Evolutionary conservation across 1,139 yeast species (phyloP).

Genomic region (Yamadazyma trypodendri): DNA sequence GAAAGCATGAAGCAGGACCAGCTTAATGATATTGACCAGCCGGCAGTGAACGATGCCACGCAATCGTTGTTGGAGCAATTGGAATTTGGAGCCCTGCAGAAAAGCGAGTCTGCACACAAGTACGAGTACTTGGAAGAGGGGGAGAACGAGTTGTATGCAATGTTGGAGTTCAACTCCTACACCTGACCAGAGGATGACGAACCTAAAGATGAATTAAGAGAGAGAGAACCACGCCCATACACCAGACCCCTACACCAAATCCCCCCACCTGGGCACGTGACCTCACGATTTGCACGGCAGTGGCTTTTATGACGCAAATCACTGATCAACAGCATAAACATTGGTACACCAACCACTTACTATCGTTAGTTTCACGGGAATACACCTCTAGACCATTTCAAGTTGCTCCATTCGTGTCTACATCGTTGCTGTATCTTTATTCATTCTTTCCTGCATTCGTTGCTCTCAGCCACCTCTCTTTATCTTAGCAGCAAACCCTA

Average conservation of each 20-base stretch:
- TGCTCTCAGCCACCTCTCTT: no score
- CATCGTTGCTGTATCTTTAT: no score
- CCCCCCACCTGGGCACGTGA: no score
- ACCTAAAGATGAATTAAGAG: background rate
- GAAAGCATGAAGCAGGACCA: conserved; percentile 20
- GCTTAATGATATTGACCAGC: conserved; percentile 11
- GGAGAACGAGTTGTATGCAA: conserved; percentile 28
- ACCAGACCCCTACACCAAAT: no score
- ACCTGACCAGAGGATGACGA: conserved; percentile 18
- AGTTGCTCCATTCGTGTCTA: no score
- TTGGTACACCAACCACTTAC: no score
- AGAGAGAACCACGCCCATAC: background rate
- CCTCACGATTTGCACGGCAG: no score
- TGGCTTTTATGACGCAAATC: background rate
- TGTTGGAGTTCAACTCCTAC: conserved; percentile 46
- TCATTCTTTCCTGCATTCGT: no score
- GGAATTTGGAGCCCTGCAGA: conserved; percentile 17
- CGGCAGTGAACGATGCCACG: conserved; percentile 21
- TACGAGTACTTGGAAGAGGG: conserved; percentile 14
- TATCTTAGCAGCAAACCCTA: no score
- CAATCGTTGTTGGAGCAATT: conserved; percentile 31
- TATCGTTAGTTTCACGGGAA: no score
- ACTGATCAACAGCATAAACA: no score
- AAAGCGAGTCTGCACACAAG: conserved; percentile 8
- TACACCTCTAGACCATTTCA: no score